A percentile compares a stretch with the other conserved stretches of the same genome.
phyloP scores from a whole-genome alignment of 148 eudicot genomes.

The Suaeda aralocaspica region DNA sequence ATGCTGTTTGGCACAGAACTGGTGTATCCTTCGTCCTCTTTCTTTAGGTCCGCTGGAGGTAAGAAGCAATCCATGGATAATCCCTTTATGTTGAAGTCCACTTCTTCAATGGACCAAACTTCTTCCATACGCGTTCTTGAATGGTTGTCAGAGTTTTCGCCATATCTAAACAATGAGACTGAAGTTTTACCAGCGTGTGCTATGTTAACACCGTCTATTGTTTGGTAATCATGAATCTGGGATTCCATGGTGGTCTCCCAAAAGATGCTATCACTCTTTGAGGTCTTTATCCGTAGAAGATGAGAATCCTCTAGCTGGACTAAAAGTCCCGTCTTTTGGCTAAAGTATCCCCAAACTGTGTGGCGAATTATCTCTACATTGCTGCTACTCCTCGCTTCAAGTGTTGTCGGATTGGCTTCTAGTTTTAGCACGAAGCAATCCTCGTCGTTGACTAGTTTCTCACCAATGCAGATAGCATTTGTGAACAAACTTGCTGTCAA shows the following conservation, averaged over 20 bases:
- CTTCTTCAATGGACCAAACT: slow-evolving; percentile 82
- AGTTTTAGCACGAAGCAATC: slow-evolving; percentile 83
- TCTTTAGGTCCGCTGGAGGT: slow-evolving; percentile 77
- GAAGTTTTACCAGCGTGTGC: slow-evolving; percentile 72
- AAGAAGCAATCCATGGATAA: slow-evolving; percentile 67
- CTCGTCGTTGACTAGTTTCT: slow-evolving; percentile 57
- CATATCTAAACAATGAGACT: slow-evolving; percentile 65
- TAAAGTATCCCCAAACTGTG: slow-evolving; percentile 86
- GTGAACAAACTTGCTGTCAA: slow-evolving; percentile 73
- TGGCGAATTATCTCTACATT: slow-evolving; percentile 75
- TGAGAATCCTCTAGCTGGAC: slow-evolving; percentile 81
- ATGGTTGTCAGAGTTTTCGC: slow-evolving; percentile 55
- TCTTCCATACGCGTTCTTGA: slow-evolving; percentile 81
- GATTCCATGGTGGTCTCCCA: slow-evolving; percentile 98
- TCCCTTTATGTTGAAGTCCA: slow-evolving; percentile 80
- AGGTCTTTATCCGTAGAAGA: slow-evolving; percentile 57
- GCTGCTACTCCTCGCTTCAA: slow-evolving; percentile 71
- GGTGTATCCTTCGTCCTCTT: slow-evolving; percentile 46
- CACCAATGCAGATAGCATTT: slow-evolving; percentile 71
- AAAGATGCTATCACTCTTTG: slow-evolving; percentile 51
- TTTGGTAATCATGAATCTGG: slow-evolving; percentile 54
- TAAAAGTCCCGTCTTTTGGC: slow-evolving; percentile 84
- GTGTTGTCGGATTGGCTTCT: slow-evolving; percentile 57
- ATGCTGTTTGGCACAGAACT: slow-evolving; percentile 22
- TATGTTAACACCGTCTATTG: slow-evolving; percentile 71